A percentile compares a stretch with the other conserved stretches of the same genome.
Evolutionary conservation across 495 filamentous ascomycete genomes (phyloP).

Genomic region (Podospora appendiculata): DNA sequence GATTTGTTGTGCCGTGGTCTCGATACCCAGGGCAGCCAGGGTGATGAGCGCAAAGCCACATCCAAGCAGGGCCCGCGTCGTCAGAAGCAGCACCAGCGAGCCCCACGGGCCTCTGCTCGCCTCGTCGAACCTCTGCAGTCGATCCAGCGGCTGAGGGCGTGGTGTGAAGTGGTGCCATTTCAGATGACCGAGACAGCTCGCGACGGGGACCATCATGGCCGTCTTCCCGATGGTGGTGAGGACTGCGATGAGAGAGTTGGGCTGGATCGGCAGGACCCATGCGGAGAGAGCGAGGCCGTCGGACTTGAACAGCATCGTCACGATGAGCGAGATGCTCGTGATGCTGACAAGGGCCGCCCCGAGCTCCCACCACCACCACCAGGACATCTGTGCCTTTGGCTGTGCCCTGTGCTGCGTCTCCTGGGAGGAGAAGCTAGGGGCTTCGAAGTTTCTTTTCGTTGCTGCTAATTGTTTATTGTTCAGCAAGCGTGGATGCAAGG

Average conservation of each 20-base stretch:
- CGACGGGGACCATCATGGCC: slow-evolving; percentile 20
- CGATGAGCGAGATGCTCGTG: slow-evolving; percentile 3
- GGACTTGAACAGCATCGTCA: slow-evolving; percentile 2
- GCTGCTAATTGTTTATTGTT: no score
- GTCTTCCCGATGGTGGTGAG: slow-evolving; percentile 24
- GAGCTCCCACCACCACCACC: slow-evolving; percentile 20
- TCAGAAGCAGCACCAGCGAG: slow-evolving; percentile 17
- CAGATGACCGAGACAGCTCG: slow-evolving; percentile 24
- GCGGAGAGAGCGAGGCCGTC: not conserved
- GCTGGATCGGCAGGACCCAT: slow-evolving; percentile 13
- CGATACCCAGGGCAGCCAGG: slow-evolving; percentile 8
- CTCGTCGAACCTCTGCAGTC: slow-evolving; percentile 22
- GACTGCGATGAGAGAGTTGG: slow-evolving; percentile 29
- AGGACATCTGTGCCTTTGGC: not conserved
- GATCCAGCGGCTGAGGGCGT: slow-evolving; percentile 7
- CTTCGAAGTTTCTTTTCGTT: no score
- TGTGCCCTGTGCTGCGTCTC: no score
- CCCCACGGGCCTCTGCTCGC: slow-evolving; percentile 32
- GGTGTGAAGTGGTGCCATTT: slow-evolving; percentile 27
- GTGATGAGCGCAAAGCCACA: not conserved
- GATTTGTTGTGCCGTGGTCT: slow-evolving; percentile 14
- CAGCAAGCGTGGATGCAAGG: no score
- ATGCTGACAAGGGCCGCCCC: slow-evolving; percentile 2
- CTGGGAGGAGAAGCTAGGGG: no score
- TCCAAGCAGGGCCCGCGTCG: not conserved